Base-by-base conservation (phyloP, 257 asterid genomes). In the Osmanthus fragrans region DNA sequence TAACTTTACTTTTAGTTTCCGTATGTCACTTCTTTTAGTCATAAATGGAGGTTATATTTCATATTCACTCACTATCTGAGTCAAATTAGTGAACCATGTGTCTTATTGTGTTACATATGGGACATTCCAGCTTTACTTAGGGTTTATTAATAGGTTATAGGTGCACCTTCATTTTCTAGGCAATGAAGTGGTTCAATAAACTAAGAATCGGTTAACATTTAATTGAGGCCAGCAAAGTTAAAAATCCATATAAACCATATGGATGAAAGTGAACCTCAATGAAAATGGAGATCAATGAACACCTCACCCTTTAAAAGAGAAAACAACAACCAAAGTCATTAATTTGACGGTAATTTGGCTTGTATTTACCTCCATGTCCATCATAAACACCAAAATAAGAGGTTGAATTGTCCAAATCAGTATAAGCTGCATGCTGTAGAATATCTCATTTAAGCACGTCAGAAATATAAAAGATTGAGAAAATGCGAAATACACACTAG, bases 311-410 rank as follows among this genome's bases (percentile, higher is more conserved):
- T 73, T 10, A 51, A n/a, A 23, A 42, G 54, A 78, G 71, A 68
- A 60, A 78, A 75, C 49, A 51, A 70, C 27, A 49, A 73, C 21
- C 27, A 3, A 68, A 18, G 19, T 56, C 29, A 73, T 54, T 1
- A 63, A 74, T 49, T 77, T 72, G 65, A 76, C 58, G 72, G 77
- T 51, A 68, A 64, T 39, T 27, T 73, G 77, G 81, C 73, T 47
- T 71, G 86, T 74, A 29, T 47, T 89, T 89, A 93, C 99, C 99
- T 84, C 99, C 99, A 86, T 96, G 99, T 78, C 99, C 99, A 89
- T 96, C 99, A 88, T 93, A 96, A 81, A 96, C 99, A 83, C 96
- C 98, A 87, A 96, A 96, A 83, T 90, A 92, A 78, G 99, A 89
- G 36, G 97, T 88, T 66, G 92, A 84, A 74, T 79, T 86, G 83